Conservation (phyloP, 345 rosid genomes). For the Microthlaspi erraticum region DNA sequence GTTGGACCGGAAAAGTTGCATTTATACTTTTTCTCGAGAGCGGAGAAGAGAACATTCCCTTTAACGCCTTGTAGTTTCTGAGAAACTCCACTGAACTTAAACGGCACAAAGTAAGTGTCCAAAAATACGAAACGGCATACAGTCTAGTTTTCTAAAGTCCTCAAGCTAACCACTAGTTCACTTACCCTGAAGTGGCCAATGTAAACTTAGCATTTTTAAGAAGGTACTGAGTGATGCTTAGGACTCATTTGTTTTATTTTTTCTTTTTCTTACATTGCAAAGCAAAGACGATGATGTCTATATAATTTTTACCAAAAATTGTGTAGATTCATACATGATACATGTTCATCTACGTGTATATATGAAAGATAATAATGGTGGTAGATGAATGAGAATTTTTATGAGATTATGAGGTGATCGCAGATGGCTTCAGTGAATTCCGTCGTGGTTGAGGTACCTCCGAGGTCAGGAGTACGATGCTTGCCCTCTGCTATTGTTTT, state of each 20-base stretch:
- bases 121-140: background rate
- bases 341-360: background rate
- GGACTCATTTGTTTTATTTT: background rate
- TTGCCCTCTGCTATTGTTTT: slow-evolving; percentile 82
- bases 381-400: background rate
- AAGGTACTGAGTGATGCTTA: too few species aligned
- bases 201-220: too few species aligned
- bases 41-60: slow-evolving; percentile 4
- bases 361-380: background rate
- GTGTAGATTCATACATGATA: background rate
- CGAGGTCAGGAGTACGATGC: slow-evolving; percentile 87
- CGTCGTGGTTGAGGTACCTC: slow-evolving; percentile 69
- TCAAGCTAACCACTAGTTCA: background rate
- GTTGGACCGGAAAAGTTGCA: background rate
- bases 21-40: slow-evolving; percentile 28
- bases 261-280: background rate
- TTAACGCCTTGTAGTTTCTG: slow-evolving; percentile 28
- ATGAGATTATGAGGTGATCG: slow-evolving; percentile 59
- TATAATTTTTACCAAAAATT: background rate
- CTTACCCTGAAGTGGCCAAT: too few species aligned
- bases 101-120: slow-evolving; percentile 7
- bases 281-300: background rate
- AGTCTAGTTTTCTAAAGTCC: background rate
- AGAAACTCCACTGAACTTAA: background rate
- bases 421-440: slow-evolving; percentile 87